phyloP scores from a whole-genome alignment of 371 early-diverging fungal genomes.

The Apophysomyces elegans region DNA sequence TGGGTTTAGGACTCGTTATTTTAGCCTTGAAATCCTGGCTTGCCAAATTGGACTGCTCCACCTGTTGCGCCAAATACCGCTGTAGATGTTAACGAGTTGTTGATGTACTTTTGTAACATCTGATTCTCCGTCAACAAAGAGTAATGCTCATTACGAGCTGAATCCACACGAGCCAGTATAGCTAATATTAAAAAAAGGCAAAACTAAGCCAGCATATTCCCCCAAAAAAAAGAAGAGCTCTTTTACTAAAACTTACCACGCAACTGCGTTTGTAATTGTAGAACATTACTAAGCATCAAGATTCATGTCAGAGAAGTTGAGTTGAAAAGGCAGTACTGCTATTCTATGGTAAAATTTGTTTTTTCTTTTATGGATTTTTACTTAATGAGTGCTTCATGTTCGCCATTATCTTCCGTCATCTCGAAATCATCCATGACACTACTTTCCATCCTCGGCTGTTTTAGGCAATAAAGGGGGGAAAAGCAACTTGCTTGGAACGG shows the following conservation, averaged over 20 bases:
- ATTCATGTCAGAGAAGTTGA: neutral
- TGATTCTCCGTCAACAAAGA: slow-evolving; percentile 56
- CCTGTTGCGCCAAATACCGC: slow-evolving; percentile 62
- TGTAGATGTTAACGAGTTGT: slow-evolving; percentile 58
- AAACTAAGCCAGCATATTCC: neutral
- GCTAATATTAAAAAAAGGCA: slow-evolving; percentile 21
- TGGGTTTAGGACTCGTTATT: no score
- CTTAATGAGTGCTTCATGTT: slow-evolving; percentile 41
- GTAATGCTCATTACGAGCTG: slow-evolving; percentile 49
- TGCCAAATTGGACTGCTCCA: slow-evolving; percentile 31
- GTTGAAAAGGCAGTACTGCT: no score
- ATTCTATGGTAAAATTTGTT: neutral
- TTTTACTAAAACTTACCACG: slow-evolving; percentile 29
- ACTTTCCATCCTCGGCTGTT: neutral
- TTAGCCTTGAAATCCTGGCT: neutral
- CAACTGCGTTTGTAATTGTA: slow-evolving; percentile 46
- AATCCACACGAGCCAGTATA: slow-evolving; percentile 48
- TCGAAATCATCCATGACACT: slow-evolving; percentile 2
- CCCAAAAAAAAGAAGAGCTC: neutral
- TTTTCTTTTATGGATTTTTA: slow-evolving; percentile 15
- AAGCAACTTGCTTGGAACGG: no score
- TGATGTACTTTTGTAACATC: slow-evolving; percentile 57
- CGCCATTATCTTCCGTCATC: slow-evolving; percentile 23
- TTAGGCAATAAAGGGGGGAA: neutral
- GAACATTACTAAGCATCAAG: slow-evolving; percentile 32